Percentiles rank a stretch among this genome's conserved stretches.
These are phyloP conservation scores for Alternaria dauci DNA, from an alignment of 2,329 filamentous ascomycete genomes.

Conservation along the genomic window DNA sequence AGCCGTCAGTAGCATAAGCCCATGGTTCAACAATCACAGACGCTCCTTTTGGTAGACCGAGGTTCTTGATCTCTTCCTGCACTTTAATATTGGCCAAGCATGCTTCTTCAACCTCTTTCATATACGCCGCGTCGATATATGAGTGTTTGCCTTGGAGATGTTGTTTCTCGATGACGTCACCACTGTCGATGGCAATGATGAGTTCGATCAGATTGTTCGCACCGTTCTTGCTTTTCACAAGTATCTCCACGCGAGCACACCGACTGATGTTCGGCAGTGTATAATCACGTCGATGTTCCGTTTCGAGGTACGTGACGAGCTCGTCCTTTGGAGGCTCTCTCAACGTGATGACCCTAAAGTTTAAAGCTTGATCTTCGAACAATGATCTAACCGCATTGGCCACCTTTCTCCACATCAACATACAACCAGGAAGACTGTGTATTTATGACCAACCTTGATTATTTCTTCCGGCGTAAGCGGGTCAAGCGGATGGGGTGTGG, in stretches of 20 bases:
- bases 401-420: conserved; percentile 4
- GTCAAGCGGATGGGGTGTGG: conserved; percentile 14
- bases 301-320: conserved; percentile 57
- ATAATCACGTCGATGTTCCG: conserved; percentile 46
- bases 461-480: conserved; percentile 17
- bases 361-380: conserved; percentile 44
- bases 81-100: conserved; percentile 57
- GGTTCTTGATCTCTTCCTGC: conserved; percentile 53
- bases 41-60: conserved; percentile 54
- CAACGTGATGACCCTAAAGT: conserved; percentile 62
- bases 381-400: conserved; percentile 48
- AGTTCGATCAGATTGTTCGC: conserved; percentile 50
- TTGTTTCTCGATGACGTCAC: conserved; percentile 37
- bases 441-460: not conserved
- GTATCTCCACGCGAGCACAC: conserved; percentile 53
- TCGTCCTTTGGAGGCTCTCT: conserved; percentile 60
- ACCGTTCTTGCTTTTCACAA: conserved; percentile 42
- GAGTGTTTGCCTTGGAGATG: conserved; percentile 56
- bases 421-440: not conserved
- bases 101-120: conserved; percentile 58
- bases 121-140: conserved; percentile 59
- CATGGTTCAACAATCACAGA: conserved; percentile 63
- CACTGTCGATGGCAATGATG: conserved; percentile 32
- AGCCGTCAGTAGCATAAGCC: conserved; percentile 64
- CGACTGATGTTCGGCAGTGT: conserved; percentile 46